phyloP scores from a whole-genome alignment of 2,329 filamentous ascomycete species.

The Ophiostoma pallidulum region DNA sequence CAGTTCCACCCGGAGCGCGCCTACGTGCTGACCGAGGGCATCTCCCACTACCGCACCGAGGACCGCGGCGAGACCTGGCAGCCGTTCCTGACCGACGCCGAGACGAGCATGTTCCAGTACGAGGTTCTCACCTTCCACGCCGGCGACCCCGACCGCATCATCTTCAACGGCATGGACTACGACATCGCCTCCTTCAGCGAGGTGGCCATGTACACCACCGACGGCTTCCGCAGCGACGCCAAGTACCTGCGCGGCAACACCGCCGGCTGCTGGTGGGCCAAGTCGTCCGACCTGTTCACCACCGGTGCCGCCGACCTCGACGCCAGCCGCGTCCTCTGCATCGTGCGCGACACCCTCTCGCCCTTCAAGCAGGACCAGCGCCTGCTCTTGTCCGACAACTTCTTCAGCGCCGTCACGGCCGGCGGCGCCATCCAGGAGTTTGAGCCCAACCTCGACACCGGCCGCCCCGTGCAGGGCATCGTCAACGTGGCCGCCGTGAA shows the following conservation, averaged over 20 bases:
- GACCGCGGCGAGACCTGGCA: conserved; percentile 78
- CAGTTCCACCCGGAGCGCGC: conserved; percentile 70
- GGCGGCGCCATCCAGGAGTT: conserved; percentile 46
- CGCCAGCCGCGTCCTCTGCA: conserved; percentile 66
- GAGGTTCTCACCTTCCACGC: conserved; percentile 68
- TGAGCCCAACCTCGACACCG: conserved; percentile 68
- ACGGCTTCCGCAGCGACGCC: conserved; percentile 66
- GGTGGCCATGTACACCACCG: conserved; percentile 63
- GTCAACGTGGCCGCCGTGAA: conserved; percentile 77
- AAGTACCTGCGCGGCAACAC: conserved; percentile 59
- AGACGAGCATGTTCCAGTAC: conserved; percentile 44
- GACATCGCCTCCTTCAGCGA: conserved; percentile 54
- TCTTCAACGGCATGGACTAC: conserved; percentile 72
- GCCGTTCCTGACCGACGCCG: conserved; percentile 55
- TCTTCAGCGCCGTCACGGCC: conserved; percentile 50
- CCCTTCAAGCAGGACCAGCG: conserved; percentile 64
- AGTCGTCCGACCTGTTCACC: conserved; percentile 62
- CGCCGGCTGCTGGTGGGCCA: conserved; percentile 79
- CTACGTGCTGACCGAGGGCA: conserved; percentile 62
- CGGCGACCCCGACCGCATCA: conserved; percentile 69
- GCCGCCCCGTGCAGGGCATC: conserved; percentile 67
- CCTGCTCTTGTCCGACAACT: conserved; percentile 73
- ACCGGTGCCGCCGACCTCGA: conserved; percentile 58
- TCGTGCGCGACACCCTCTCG: conserved; percentile 64
- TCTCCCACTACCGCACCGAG: conserved; percentile 70